These are phyloP conservation scores for Scalesia atractyloides DNA, from an alignment of 129 eudicot species.

Conservation along the genomic window DNA sequence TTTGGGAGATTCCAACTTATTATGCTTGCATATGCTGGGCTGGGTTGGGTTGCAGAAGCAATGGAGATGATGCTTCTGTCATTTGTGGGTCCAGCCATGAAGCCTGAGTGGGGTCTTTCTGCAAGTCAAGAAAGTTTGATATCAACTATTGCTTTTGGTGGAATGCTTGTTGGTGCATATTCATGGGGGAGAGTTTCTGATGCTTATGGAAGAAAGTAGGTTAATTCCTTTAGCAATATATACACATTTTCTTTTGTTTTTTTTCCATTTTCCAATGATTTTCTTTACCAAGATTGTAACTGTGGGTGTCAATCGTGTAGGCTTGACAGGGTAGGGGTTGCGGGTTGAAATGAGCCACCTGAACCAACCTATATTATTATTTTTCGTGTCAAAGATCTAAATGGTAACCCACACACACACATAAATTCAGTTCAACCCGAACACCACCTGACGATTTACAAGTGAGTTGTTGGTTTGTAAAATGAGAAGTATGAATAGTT, in stretches of 20 bases:
- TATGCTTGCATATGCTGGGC: constrained; percentile 61
- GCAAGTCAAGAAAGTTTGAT: constrained; percentile 59
- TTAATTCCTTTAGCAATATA: neutral
- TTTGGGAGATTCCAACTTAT: constrained; percentile 68
- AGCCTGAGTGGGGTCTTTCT: constrained; percentile 70
- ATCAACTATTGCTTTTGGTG: constrained; percentile 69
- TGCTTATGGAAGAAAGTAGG: constrained; percentile 58
- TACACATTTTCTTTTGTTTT: too few relatives aligned
- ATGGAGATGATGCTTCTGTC: constrained; percentile 83
- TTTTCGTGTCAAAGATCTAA: too few relatives aligned
- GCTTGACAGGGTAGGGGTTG: too few relatives aligned
- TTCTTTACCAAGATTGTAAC: too few relatives aligned
- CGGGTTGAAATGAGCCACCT: too few relatives aligned
- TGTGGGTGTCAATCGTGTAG: too few relatives aligned
- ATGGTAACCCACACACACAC: too few relatives aligned
- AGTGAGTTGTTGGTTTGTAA: too few relatives aligned
- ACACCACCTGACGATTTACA: too few relatives aligned
- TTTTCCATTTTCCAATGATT: neutral
- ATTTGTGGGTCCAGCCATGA: constrained; percentile 70
- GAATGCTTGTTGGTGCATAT: constrained; percentile 73
- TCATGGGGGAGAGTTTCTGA: constrained; percentile 67
- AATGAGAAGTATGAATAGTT: too few relatives aligned
- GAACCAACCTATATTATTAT: too few relatives aligned
- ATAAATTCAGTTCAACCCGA: too few relatives aligned
- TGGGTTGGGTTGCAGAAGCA: constrained; percentile 68